Evolutionary conservation across 2,329 filamentous ascomycete genomes (phyloP).

Genomic region (Pseudovirgaria hyperparasitica): DNA sequence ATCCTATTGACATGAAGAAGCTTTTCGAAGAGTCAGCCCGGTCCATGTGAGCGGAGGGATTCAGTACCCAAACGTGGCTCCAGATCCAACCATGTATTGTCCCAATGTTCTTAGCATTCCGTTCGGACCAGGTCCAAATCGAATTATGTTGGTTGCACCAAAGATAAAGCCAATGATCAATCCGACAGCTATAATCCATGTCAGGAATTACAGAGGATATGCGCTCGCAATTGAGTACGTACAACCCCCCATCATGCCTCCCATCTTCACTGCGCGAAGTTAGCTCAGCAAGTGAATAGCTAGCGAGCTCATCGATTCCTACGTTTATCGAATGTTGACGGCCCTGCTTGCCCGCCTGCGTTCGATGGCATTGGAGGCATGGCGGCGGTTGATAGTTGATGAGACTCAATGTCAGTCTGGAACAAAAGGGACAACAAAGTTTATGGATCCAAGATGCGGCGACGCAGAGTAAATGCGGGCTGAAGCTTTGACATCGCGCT

Average conservation of each 20-base stretch:
- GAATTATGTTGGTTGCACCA: conserved; percentile 91
- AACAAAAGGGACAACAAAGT: too few species aligned
- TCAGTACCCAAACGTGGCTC: conserved; percentile 83
- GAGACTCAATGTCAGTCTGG: too few species aligned
- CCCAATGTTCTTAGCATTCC: conserved; percentile 89
- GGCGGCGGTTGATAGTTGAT: too few species aligned
- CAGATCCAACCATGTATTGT: conserved; percentile 93
- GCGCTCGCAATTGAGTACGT: conserved; percentile 31
- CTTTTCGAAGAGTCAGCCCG: conserved; percentile 21
- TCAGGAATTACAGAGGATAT: conserved; percentile 9
- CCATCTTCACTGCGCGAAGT: conserved; percentile 72
- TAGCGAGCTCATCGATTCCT: conserved; percentile 19
- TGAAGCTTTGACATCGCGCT: too few species aligned
- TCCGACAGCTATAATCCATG: conserved; percentile 58
- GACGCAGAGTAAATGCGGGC: too few species aligned
- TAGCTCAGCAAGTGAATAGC: conserved; percentile 16
- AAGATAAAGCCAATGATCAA: conserved; percentile 97
- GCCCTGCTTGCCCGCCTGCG: conserved; percentile 31
- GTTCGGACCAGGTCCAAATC: conserved; percentile 85
- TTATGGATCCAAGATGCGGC: too few species aligned
- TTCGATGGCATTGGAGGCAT: conserved; percentile 20
- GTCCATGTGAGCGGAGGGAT: not conserved
- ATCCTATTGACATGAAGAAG: conserved; percentile 99
- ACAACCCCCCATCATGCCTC: conserved; percentile 97
- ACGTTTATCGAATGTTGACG: conserved; percentile 62